Conservation (phyloP, 768 basidiomycete species). For the Leccinum sublutescens region DNA sequence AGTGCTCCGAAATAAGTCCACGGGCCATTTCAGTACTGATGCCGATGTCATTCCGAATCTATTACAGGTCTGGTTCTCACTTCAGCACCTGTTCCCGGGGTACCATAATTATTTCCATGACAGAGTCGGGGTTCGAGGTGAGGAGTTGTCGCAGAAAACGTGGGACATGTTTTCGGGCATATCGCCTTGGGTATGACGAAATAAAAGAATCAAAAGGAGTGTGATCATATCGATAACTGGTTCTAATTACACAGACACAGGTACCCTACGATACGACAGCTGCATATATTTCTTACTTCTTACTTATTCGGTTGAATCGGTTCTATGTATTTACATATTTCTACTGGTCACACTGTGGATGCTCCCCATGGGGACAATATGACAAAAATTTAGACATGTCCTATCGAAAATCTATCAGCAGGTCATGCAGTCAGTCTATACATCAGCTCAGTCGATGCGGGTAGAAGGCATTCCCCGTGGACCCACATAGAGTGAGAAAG, state of each 20-base stretch:
- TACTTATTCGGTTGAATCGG: not conserved
- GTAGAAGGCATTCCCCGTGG: not conserved
- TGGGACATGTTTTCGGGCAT: slow-evolving; percentile 18
- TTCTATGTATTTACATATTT: not conserved
- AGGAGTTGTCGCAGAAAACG: slow-evolving; percentile 20
- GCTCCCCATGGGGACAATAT: not conserved
- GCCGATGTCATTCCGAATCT: not conserved
- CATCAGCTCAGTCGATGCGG: not conserved
- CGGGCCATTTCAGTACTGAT: not conserved
- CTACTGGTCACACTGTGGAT: not conserved
- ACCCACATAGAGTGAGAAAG: not conserved
- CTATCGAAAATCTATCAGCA: not conserved
- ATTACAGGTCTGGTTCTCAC: slow-evolving; percentile 36
- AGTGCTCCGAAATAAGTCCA: slow-evolving; percentile 4
- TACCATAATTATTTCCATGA: slow-evolving; percentile 36
- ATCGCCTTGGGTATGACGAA: not conserved
- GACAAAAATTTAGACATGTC: not conserved
- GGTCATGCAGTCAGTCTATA: not conserved
- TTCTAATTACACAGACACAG: not conserved
- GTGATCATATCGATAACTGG: not conserved
- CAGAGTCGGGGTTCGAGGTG: slow-evolving; percentile 2
- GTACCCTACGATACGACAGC: not conserved
- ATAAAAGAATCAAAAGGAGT: slow-evolving; percentile 3
- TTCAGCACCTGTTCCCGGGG: slow-evolving; percentile 34
- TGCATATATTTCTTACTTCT: not conserved